Evolutionary conservation across 2,329 filamentous ascomycete genomes (phyloP), one percentile per base, ranked within the genome.

Genomic region (Fusarium torreyae): DNA sequence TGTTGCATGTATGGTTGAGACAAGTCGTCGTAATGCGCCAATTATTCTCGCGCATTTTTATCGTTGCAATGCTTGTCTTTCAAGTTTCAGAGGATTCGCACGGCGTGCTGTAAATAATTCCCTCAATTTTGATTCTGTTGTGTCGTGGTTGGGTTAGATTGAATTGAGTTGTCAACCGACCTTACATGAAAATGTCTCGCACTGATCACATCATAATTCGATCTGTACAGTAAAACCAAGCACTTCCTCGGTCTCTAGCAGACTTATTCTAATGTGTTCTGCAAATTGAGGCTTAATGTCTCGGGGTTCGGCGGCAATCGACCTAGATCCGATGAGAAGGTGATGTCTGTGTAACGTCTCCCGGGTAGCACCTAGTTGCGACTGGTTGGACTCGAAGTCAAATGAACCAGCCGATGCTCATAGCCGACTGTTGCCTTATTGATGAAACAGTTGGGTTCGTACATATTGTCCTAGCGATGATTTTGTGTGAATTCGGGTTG

Each of bases 301-400:
- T 33, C 44, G 6, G 17, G 40, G 20, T 42, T 56, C 15, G 15
- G 50, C 22, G n/a, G 20, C 18, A 55, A 28, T 20, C 33, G 34
- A 39, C 7, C 7, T 5, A 51, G 24, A 43, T 46, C 43, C 33
- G 54, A 40, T 55, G 6, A 18, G 26, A 28, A 31, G 18, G 48
- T 34, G 13, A 50, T 56, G n/a, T 54, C 44, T 57, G 71, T 68
- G 68, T 55, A 63, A 73, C 60, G 42, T 43, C 44, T 58, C 49
- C 59, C 53, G 59, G 57, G 71, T 73, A 62, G 58, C 60, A 71
- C 68, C 14, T 42, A 56, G 44, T 50, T 54, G 54, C 61, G 61
- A 66, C 63, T 74, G 64, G 67, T 39, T 63, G 49, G 5, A 38
- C 45, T 43, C 40, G 39, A 55, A 52, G 28, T 65, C 45, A 55